Evolutionary conservation across 495 filamentous ascomycete genomes (phyloP).

Genomic region (Penicillium ochrochloron): DNA sequence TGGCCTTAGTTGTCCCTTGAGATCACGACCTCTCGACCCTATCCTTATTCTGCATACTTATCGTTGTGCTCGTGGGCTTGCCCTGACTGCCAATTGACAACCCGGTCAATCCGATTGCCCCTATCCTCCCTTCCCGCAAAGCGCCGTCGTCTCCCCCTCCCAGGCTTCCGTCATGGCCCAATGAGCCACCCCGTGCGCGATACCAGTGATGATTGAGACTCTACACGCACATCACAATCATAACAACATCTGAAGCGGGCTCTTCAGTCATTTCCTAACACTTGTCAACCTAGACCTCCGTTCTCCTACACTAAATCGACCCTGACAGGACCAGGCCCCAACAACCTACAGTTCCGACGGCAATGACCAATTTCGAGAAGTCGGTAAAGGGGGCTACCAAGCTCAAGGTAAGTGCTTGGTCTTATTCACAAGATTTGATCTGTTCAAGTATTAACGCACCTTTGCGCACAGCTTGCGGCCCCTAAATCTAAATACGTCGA

Average conservation of each 20-base stretch:
- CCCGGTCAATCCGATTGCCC: conserved; percentile 16
- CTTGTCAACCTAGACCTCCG: neutral
- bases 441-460: conserved; percentile 9
- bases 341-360: conserved; percentile 22
- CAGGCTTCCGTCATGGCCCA: conserved; percentile 39
- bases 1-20: conserved; percentile 18
- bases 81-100: conserved; percentile 10
- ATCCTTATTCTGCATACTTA: conserved; percentile 17
- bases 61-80: conserved; percentile 6
- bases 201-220: conserved; percentile 34
- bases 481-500: conserved; percentile 99
- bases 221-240: conserved; percentile 29
- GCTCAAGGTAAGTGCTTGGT: conserved; percentile 71
- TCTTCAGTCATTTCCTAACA: conserved; percentile 20
- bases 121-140: conserved; percentile 19
- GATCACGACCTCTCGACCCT: conserved; percentile 10
- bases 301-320: neutral
- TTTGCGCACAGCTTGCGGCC: conserved; percentile 72
- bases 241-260: conserved; percentile 30
- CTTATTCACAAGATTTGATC: neutral
- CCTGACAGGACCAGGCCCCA: conserved; percentile 13
- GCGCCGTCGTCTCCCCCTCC: conserved; percentile 8
- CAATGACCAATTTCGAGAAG: conserved; percentile 87
- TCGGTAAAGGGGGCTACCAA: conserved; percentile 93
- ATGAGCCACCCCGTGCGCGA: conserved; percentile 39